Evolutionary conservation across 306 rosid genomes (phyloP), one percentile per base, ranked within the genome.

Genomic region (Pyrus bretschneideri): DNA sequence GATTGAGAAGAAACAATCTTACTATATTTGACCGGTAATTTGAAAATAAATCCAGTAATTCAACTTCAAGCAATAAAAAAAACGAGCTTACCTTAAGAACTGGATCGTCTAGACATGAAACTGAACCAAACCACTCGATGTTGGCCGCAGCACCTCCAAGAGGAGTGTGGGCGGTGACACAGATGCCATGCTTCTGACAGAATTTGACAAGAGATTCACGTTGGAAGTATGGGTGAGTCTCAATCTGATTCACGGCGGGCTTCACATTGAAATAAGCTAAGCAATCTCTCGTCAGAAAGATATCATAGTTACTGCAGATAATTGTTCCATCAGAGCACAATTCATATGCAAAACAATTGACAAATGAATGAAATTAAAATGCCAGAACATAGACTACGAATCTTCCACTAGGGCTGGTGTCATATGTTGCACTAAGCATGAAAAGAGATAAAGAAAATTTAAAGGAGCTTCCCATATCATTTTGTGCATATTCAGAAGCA

Each of bases 171-270:
- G 96, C 98, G 8, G 98, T 94, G 86, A 92, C 92, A 77, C 79
- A 78, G 77, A 94, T 81, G 60, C 92, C 96, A 29, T 90, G 96
- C 81, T 94, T 94, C 73, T 86, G 93, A 66, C 96, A 91, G 78
- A 94, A 94, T 72, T 92, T 91, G 85, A 92, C 88, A 0, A 94
- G 91, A 69, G 90, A 92, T 3, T 94, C 95, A 1, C 98, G 95
- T 78, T 90, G 97, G 84, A 94, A 94, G 79, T 92, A 94, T 46
- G 98, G 96, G 75, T 94, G 98, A 42, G 93, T 86, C 86, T 91
- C 98, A n/a, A 94, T 82, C 89, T 94, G 98, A 74, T 92, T 94
- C 68, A 94, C 97, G 46, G 98, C 96, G 21, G 98, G 97, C 90
- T 90, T 90, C 81, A 90, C 86, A 90, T 94, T 92, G 80, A 97